Evolutionary conservation across 805 yeast species (phyloP).

Genomic region (Metschnikowia arizonensis): DNA sequence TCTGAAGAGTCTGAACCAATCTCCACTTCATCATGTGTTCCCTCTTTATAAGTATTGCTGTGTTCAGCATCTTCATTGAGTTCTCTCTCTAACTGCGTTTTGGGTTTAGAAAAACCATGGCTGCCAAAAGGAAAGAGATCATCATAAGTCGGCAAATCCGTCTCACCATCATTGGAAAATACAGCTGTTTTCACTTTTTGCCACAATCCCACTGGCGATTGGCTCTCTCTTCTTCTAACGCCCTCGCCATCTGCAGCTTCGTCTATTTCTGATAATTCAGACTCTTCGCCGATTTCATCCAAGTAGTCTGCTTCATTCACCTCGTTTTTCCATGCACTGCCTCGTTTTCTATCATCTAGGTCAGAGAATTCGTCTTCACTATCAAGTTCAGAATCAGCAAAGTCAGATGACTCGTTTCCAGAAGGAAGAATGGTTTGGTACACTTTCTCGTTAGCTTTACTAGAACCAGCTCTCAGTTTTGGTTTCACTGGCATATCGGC

Average conservation of each 20-base stretch:
- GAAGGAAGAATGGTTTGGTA: neutral
- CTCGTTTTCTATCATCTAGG: conserved; percentile 10
- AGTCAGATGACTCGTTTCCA: conserved; percentile 22
- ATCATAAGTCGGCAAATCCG: conserved; percentile 62
- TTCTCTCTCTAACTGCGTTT: conserved; percentile 29
- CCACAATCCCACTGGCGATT: conserved; percentile 31
- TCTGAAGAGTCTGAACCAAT: conserved; percentile 41
- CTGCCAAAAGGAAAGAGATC: conserved; percentile 63
- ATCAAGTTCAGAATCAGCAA: conserved; percentile 35
- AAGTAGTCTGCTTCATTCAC: conserved; percentile 35
- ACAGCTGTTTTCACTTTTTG: conserved; percentile 40
- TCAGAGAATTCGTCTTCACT: conserved; percentile 28
- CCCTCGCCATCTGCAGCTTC: conserved; percentile 4
- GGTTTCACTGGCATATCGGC: conserved; percentile 1
- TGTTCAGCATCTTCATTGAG: conserved; percentile 21
- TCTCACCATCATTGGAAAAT: conserved; percentile 33
- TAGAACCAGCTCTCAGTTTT: neutral
- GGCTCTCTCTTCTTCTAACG: neutral
- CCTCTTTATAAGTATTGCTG: neutral
- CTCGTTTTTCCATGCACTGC: conserved; percentile 12
- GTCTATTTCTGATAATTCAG: conserved; percentile 10
- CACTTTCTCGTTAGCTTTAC: neutral
- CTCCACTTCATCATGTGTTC: conserved; percentile 27
- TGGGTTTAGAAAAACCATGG: conserved; percentile 27
- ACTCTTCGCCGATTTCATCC: conserved; percentile 20